Percentiles rank a stretch among this genome's conserved stretches.
Evolutionary conservation across 164 flowering plant species (phyloP).

Genomic region (Berberis thunbergii): DNA sequence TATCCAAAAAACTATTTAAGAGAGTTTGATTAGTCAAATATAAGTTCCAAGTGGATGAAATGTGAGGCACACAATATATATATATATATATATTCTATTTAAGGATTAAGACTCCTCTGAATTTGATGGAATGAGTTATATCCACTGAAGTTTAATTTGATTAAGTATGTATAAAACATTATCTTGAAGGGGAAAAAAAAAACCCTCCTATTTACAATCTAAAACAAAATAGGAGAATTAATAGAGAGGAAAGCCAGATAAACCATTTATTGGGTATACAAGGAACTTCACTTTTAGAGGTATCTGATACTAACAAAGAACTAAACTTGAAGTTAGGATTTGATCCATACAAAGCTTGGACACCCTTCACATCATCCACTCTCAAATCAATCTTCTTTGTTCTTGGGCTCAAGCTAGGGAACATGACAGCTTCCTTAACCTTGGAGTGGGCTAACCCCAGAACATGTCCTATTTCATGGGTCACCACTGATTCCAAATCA

Average conservation of each 20-base stretch:
- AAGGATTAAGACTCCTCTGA: too few species aligned
- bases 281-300: conserved; percentile 16
- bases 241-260: conserved; percentile 1
- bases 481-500: conserved; percentile 77
- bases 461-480: conserved; percentile 77
- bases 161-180: too few species aligned
- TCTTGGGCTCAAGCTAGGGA: conserved; percentile 62
- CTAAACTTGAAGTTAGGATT: conserved; percentile 53
- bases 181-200: too few species aligned
- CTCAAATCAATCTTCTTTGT: conserved; percentile 43
- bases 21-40: too few species aligned
- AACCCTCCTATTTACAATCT: too few species aligned
- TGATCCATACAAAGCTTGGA: conserved; percentile 66
- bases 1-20: too few species aligned
- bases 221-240: conserved; percentile 8
- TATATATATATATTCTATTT: too few species aligned
- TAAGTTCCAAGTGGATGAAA: too few species aligned
- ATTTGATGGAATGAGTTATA: too few species aligned
- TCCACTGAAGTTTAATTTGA: too few species aligned
- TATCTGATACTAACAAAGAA: conserved; percentile 35
- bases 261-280: conserved; percentile 1
- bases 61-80: too few species aligned
- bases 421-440: conserved; percentile 61
- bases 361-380: conserved; percentile 59
- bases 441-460: conserved; percentile 55